Evolutionary conservation across 192 early-diverging fungal species (phyloP).

Genomic region (Umbelopsis ramanniana): DNA sequence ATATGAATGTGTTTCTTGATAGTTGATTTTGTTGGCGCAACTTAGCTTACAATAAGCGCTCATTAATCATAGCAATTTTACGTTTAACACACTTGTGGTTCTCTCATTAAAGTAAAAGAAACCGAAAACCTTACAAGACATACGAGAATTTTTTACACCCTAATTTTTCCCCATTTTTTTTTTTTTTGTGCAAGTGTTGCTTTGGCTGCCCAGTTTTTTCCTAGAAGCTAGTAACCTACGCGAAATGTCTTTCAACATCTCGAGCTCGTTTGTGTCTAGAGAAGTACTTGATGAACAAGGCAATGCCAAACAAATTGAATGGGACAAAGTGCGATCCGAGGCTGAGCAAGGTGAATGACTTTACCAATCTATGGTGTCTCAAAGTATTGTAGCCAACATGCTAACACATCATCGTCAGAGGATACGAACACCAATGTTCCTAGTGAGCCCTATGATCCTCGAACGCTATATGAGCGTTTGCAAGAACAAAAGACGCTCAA

Average conservation of each 20-base stretch:
- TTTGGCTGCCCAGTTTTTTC: not conserved
- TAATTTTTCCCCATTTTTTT: not conserved
- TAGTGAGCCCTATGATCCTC: slow-evolving; percentile 61
- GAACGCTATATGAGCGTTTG: slow-evolving; percentile 75
- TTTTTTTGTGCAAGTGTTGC: too few relatives aligned
- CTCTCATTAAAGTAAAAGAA: not conserved
- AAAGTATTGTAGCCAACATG: too few relatives aligned
- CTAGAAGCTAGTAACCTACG: not conserved
- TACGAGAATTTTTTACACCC: not conserved
- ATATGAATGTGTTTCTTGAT: slow-evolving; percentile 6
- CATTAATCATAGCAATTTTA: not conserved
- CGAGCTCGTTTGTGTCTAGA: slow-evolving; percentile 39
- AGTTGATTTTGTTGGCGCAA: not conserved
- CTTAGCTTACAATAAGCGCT: not conserved
- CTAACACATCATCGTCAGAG: not conserved
- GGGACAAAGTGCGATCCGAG: slow-evolving; percentile 18
- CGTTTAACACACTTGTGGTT: slow-evolving; percentile 2
- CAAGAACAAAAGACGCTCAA: slow-evolving; percentile 71
- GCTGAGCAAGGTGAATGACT: not conserved
- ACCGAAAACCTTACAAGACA: too few relatives aligned
- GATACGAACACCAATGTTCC: slow-evolving; percentile 13
- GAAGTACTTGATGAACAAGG: slow-evolving; percentile 27
- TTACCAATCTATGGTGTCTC: not conserved
- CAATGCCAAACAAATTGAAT: slow-evolving; percentile 23
- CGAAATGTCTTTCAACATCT: slow-evolving; percentile 31